Evolutionary conservation across 768 basidiomycete genomes (phyloP), one percentile per base, ranked within the genome.

Genomic region (Serpula lacrymans): DNA sequence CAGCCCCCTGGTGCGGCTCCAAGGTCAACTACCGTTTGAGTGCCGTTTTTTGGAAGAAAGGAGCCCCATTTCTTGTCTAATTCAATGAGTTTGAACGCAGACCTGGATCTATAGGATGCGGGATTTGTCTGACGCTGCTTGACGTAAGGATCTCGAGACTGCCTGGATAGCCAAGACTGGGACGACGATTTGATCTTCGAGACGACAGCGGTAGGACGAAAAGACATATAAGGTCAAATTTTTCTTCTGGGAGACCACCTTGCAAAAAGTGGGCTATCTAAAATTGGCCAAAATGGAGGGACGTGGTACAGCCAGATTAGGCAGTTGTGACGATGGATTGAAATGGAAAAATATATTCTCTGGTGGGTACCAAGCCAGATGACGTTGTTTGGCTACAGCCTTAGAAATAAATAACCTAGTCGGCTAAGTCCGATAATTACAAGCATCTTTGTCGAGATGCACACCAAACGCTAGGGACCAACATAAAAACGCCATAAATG

Each of bases 1-100:
- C 95, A 98, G 0, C 91, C 91, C 0, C 93, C 93, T 0, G 94
- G 95, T 0, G 92, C 89, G 0, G 88, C 88, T 12, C 95, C 94
- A 16, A 96, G 75, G 61, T 96, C 94, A 1, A 94, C 79, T 1
- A 95, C 78, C 13, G 75, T 69, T 2, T 59, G 68, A 4, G 85
- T 77, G 39, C 84, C 71, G 18, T 63, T 58, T 32, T 71, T 62
- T 13, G 59, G 56, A 30, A 84, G 63, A 47, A 90, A 78, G 2
- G 65, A 45, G 9, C 71, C 71, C 59, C 70, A 79, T 26, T 70
- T 66, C 1, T 71, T 60, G 54, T 88, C 70, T 36, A 98, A 75
- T 51, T 93, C 87, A 43, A 92, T 60, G 12, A 97, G 80, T 65
- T 97, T 97, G 72, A 88, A 95, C 3, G 93, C 91, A 10, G 91